Evolutionary conservation across 2,329 filamentous ascomycete species (phyloP).

Genomic region (Fusarium albosuccineum): DNA sequence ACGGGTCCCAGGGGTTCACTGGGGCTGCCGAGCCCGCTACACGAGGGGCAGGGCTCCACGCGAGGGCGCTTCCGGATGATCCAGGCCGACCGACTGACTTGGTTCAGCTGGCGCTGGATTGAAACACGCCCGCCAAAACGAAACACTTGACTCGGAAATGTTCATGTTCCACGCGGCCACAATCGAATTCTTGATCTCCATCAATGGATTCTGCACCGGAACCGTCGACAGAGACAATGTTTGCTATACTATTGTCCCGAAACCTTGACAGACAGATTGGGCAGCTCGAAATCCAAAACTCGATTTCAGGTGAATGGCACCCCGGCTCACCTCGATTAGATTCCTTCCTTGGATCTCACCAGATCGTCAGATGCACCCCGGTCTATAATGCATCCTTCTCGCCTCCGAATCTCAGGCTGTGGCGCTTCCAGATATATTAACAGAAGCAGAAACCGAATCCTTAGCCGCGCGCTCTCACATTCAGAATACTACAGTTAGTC

Average conservation of each 20-base stretch:
- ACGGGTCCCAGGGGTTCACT: slow-evolving; percentile 18
- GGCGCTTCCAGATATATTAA: slow-evolving; percentile 35
- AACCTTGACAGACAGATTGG: no score
- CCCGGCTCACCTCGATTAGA: not conserved
- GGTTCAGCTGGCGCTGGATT: slow-evolving; percentile 5
- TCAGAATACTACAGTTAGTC: no score
- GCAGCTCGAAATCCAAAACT: not conserved
- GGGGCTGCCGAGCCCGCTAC: no score
- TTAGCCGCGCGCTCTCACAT: slow-evolving; percentile 6
- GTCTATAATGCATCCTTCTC: not conserved
- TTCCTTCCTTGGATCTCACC: not conserved
- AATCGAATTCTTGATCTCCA: no score
- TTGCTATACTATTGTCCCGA: no score
- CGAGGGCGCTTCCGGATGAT: slow-evolving; percentile 21
- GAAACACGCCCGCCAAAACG: slow-evolving; percentile 28
- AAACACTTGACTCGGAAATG: slow-evolving; percentile 1
- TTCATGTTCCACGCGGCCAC: no score
- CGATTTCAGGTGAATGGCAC: slow-evolving; percentile 9
- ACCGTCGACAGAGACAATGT: not conserved
- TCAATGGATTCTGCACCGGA: not conserved
- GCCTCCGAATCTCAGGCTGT: not conserved
- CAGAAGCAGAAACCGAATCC: not conserved
- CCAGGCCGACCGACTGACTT: not conserved
- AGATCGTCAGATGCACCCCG: slow-evolving; percentile 4
- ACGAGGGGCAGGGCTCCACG: not conserved